phyloP scores from a whole-genome alignment of 139 green algal genomes.

The Chlorella sorokiniana region DNA sequence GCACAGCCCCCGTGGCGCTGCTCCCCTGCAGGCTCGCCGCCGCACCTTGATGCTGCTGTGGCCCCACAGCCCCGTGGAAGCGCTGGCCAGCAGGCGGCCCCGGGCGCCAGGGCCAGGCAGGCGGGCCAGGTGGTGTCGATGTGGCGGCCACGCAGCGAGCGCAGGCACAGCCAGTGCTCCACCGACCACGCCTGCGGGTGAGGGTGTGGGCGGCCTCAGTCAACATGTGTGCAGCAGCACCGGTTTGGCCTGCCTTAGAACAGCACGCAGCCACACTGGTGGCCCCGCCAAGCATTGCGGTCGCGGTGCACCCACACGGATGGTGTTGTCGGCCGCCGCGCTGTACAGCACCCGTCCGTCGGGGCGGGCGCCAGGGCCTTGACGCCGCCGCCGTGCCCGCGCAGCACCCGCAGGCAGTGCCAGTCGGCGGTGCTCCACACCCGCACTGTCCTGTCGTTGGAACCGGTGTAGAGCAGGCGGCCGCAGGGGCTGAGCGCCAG shows the following conservation, averaged over 20 bases:
- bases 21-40: too few relatives aligned
- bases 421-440: constrained; percentile 74
- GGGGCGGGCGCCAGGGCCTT: constrained; percentile 23
- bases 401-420: constrained; percentile 37
- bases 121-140: constrained; percentile 42
- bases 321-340: constrained; percentile 41
- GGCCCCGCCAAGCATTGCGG: too few relatives aligned
- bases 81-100: constrained; percentile 36
- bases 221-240: not conserved
- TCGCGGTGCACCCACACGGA: constrained; percentile 32
- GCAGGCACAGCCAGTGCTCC: constrained; percentile 46
- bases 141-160: constrained; percentile 43
- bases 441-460: constrained; percentile 90
- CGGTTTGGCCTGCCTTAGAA: too few relatives aligned
- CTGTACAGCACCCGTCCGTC: constrained; percentile 34
- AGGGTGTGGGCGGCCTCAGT: not conserved
- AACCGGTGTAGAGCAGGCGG: constrained; percentile 82
- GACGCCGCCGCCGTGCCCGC: constrained; percentile 45
- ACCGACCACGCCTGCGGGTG: constrained; percentile 29
- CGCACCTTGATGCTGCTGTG: constrained; percentile 42
- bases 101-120: constrained; percentile 28
- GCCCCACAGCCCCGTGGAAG: constrained; percentile 36
- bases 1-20: too few relatives aligned
- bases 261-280: too few relatives aligned
- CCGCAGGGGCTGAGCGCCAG: constrained; percentile 50